Evolutionary conservation across 139 green algal species (phyloP), one percentile per base, ranked within the genome.

Genomic region (Chlamydomonas urium): DNA sequence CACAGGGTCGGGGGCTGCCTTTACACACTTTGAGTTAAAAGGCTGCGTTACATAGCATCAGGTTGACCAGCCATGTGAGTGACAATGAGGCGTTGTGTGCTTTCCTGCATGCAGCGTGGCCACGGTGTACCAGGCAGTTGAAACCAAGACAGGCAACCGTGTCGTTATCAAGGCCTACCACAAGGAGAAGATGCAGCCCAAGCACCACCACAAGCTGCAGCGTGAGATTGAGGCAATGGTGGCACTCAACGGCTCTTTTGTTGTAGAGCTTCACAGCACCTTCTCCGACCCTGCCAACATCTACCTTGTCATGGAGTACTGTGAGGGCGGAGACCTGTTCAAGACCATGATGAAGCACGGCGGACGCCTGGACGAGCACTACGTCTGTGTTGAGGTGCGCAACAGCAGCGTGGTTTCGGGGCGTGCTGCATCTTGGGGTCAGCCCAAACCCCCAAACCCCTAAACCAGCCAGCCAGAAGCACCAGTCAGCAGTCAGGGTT

Each of bases 91-190:
- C 28, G 32, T 66, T 10, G 17, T 24, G 28, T 32, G 36, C 47
- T 48, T 35, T 67, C 47, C 10, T 21, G 4, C 29, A 0, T 72
- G 75, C 87, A 92, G 86, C 62, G 79, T 91, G 2, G 91, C 86
- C 26, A 90, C 82, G 2, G 86, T 96, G 4, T 90, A 86, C 60
- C 81, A 82, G 48, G 87, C 83, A 2, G 24, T 82, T 2, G 89
- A 89, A 69, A 38, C 38, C 21, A 71, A 42, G 5, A 88, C 77
- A 0, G 70, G 74, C 32, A 31, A 42, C 2, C 56, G 71, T 3
- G 88, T 96, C 33, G 87, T 94, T 37, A 62, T 96, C 61, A 96
- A 96, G 81, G 71, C 66, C 2, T 96, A 95, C 69, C 77, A 90
- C 50, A 90, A 88, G 65, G 45, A 66, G 17, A 90, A 89, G 78